Evolutionary conservation across 192 early-diverging fungal species (phyloP).

Genomic region (Diversispora epigaea): DNA sequence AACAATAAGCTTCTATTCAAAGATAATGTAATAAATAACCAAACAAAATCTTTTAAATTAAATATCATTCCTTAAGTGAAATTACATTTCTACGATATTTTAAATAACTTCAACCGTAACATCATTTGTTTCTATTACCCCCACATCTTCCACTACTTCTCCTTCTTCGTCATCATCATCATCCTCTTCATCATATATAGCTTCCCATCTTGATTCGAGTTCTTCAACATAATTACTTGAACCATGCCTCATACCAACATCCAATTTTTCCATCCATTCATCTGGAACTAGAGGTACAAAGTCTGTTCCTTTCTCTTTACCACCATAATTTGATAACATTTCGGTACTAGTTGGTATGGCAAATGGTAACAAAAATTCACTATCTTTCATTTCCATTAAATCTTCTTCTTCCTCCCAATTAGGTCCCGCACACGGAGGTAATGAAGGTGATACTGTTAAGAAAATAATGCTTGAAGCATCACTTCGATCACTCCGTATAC

Average conservation of each 20-base stretch:
- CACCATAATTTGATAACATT: slow-evolving; percentile 31
- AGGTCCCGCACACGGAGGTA: slow-evolving; percentile 8
- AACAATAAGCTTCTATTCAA: too few relatives aligned
- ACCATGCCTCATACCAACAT: slow-evolving; percentile 31
- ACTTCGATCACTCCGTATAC: slow-evolving; percentile 28
- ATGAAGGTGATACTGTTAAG: slow-evolving; percentile 11
- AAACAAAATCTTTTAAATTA: too few relatives aligned
- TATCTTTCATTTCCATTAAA: slow-evolving; percentile 32
- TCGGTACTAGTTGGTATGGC: slow-evolving; percentile 32
- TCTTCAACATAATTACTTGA: slow-evolving; percentile 24
- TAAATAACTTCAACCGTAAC: too few relatives aligned
- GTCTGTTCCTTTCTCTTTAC: slow-evolving; percentile 25
- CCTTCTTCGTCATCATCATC: slow-evolving; percentile 26
- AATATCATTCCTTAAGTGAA: too few relatives aligned
- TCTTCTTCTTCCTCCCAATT: slow-evolving; percentile 33
- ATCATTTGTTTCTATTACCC: too few relatives aligned
- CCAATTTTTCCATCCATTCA: slow-evolving; percentile 36
- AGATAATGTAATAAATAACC: too few relatives aligned
- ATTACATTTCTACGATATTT: too few relatives aligned
- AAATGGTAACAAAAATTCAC: slow-evolving; percentile 24
- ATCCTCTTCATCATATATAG: slow-evolving; percentile 25
- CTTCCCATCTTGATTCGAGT: slow-evolving; percentile 32
- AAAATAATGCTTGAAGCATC: slow-evolving; percentile 29
- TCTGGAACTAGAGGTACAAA: slow-evolving; percentile 27
- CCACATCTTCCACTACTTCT: not conserved